phyloP scores from a whole-genome alignment of 345 rosid species.

The Adansonia digitata region DNA sequence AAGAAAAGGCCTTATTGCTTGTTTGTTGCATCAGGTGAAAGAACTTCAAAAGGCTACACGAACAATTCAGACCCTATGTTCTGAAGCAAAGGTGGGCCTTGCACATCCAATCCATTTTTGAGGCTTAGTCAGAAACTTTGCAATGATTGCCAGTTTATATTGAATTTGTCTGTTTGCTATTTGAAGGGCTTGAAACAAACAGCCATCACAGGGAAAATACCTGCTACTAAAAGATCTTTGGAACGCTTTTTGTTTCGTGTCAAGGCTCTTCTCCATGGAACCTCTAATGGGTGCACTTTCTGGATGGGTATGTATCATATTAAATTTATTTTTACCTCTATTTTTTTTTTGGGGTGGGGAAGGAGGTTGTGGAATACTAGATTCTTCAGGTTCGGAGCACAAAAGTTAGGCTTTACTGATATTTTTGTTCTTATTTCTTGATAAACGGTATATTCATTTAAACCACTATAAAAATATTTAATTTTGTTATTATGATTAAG shows the following conservation, averaged over 20 bases:
- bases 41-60: slow-evolving; percentile 90
- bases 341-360: not conserved
- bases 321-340: not conserved
- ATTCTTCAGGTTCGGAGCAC: not conserved
- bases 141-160: not conserved
- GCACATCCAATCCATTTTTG: not conserved
- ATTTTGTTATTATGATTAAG: not conserved
- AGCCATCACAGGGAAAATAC: slow-evolving; percentile 67
- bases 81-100: slow-evolving; percentile 82
- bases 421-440: not conserved
- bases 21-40: slow-evolving; percentile 41
- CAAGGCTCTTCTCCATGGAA: slow-evolving; percentile 72
- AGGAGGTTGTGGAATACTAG: not conserved
- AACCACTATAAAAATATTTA: not conserved
- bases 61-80: slow-evolving; percentile 78
- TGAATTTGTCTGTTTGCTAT: slow-evolving; percentile 14
- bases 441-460: not conserved
- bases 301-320: slow-evolving; percentile 66
- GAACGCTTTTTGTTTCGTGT: slow-evolving; percentile 81
- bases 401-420: not conserved
- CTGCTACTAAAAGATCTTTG: slow-evolving; percentile 70
- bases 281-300: slow-evolving; percentile 64
- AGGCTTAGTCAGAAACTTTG: not conserved
- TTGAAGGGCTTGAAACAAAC: slow-evolving; percentile 71
- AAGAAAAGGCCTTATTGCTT: slow-evolving; percentile 8